These are phyloP conservation scores for Pythium folliculosum DNA, from an alignment of 352 stramenopile genomes.

Conservation along the genomic window DNA sequence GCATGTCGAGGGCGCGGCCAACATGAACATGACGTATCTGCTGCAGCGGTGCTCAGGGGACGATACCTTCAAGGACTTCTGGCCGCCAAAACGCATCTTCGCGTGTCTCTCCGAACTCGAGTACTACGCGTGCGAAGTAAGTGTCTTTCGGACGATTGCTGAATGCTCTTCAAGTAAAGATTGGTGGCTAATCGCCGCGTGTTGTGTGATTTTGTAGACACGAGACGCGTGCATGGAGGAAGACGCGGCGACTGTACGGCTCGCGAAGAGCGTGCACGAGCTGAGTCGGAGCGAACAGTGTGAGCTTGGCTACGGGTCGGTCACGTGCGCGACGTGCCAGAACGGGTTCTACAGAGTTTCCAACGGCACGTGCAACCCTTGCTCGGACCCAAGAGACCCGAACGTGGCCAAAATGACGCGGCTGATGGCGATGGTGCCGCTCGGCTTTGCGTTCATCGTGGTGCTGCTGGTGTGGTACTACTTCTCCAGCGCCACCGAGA, in stretches of 20 bases:
- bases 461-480: slow-evolving; percentile 42
- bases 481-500: slow-evolving; percentile 52
- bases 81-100: slow-evolving; percentile 60
- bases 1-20: slow-evolving; percentile 18
- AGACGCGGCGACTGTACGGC: neutral
- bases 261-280: slow-evolving; percentile 1
- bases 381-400: slow-evolving; percentile 44
- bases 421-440: slow-evolving; percentile 46
- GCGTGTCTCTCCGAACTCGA: slow-evolving; percentile 58
- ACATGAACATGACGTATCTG: slow-evolving; percentile 34
- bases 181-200: neutral
- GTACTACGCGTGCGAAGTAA: slow-evolving; percentile 69
- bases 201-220: slow-evolving; percentile 9
- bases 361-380: slow-evolving; percentile 61
- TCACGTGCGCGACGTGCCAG: slow-evolving; percentile 53
- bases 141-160: too few relatives aligned
- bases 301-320: slow-evolving; percentile 43
- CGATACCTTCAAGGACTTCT: slow-evolving; percentile 48
- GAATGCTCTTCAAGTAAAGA: too few relatives aligned
- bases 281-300: slow-evolving; percentile 35
- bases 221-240: slow-evolving; percentile 21
- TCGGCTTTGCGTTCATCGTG: slow-evolving; percentile 37
- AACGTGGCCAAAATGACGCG: slow-evolving; percentile 35
- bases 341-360: slow-evolving; percentile 59
- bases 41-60: slow-evolving; percentile 48